A percentile compares a stretch with the other conserved stretches of the same genome.
These are phyloP conservation scores for Trypanosoma mega DNA, from an alignment of 208 protist genomes.

Conservation along the genomic window DNA sequence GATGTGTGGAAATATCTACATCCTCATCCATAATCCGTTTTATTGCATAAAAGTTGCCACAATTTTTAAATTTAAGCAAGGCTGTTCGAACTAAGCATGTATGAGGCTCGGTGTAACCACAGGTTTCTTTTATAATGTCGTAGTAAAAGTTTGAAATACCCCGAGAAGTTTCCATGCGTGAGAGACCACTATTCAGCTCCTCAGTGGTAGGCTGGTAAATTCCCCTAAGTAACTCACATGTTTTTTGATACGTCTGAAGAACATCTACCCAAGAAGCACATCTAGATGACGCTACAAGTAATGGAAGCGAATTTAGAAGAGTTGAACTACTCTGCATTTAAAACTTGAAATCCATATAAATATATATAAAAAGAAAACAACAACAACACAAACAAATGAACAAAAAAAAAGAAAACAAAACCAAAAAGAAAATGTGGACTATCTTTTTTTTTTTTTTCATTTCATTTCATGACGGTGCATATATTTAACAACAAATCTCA, in stretches of 20 bases:
- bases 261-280: constrained; percentile 68
- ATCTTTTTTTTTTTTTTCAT: too few relatives aligned
- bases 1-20: constrained; percentile 42
- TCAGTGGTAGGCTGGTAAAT: constrained; percentile 57
- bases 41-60: constrained; percentile 45
- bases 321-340: constrained; percentile 2
- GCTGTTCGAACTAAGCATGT: constrained; percentile 40
- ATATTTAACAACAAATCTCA: too few relatives aligned
- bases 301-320: constrained; percentile 31
- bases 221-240: constrained; percentile 36
- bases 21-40: constrained; percentile 77
- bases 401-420: neutral
- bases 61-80: constrained; percentile 49
- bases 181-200: constrained; percentile 66
- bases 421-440: neutral
- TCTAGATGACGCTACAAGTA: constrained; percentile 56
- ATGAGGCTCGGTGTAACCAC: constrained; percentile 31
- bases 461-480: too few relatives aligned
- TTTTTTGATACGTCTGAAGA: constrained; percentile 46
- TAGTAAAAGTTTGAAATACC: constrained; percentile 81
- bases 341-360: neutral
- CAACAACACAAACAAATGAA: neutral
- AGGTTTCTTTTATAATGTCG: constrained; percentile 50
- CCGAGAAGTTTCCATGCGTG: constrained; percentile 65
- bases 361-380: constrained; percentile 9